phyloP scores from a whole-genome alignment of 2,329 filamentous ascomycete genomes.

The Penicillium sclerotigenum region DNA sequence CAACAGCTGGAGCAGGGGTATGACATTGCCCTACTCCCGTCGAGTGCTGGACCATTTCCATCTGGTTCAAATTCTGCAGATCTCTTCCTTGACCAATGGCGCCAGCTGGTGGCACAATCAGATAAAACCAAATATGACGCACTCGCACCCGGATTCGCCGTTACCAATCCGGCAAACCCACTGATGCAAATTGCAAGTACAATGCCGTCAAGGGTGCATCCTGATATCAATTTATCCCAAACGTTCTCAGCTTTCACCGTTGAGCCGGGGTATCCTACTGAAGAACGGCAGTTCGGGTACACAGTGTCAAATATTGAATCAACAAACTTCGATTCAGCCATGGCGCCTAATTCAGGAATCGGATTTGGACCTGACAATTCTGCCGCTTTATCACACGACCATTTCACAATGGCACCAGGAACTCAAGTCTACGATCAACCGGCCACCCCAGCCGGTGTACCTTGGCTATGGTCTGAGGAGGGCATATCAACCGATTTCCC shows the following conservation, averaged over 20 bases:
- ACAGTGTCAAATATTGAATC: not conserved
- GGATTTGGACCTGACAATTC: not conserved
- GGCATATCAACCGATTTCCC: not conserved
- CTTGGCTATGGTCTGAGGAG: constrained; percentile 21
- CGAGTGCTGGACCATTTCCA: constrained; percentile 29
- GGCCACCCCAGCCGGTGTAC: not conserved
- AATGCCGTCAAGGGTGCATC: not conserved
- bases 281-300: not conserved
- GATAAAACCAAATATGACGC: not conserved
- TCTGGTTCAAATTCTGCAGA: constrained; percentile 14
- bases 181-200: not conserved
- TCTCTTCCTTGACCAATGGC: constrained; percentile 31
- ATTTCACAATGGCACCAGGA: not conserved
- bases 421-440: not conserved
- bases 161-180: not conserved
- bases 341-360: not conserved
- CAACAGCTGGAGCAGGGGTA: constrained; percentile 9
- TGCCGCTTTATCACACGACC: not conserved
- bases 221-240: not conserved
- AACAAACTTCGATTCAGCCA: not conserved
- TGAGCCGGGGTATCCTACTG: not conserved
- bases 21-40: constrained; percentile 15
- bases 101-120: constrained; percentile 20
- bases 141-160: no score
- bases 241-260: not conserved